phyloP scores from a whole-genome alignment of 2,329 filamentous ascomycete species.

The Colletotrichum theobromicola region DNA sequence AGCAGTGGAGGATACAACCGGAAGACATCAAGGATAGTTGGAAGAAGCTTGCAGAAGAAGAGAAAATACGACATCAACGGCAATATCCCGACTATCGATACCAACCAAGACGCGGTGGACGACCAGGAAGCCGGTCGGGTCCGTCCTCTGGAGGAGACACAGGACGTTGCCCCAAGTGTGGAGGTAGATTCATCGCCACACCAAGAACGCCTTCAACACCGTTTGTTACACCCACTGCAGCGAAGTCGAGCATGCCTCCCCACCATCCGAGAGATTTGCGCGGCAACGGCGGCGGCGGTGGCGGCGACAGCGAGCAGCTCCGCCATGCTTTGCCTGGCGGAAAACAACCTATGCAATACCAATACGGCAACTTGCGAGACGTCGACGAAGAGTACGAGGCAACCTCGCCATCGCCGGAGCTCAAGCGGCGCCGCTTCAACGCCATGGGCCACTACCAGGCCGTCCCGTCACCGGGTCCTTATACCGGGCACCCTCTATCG shows the following conservation, averaged over 20 bases:
- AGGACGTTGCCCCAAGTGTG: constrained; percentile 73
- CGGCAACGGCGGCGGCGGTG: background rate
- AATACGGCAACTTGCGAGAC: constrained; percentile 26
- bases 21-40: constrained; percentile 81
- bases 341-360: constrained; percentile 17
- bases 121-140: constrained; percentile 34
- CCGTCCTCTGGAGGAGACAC: constrained; percentile 51
- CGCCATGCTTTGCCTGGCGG: constrained; percentile 9
- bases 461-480: constrained; percentile 19
- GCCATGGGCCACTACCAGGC: constrained; percentile 39
- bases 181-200: constrained; percentile 69
- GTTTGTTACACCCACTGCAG: constrained; percentile 40
- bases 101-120: constrained; percentile 75
- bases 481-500: constrained; percentile 6
- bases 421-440: constrained; percentile 68
- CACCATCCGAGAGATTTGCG: constrained; percentile 8
- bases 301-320: constrained; percentile 11
- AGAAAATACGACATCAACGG: constrained; percentile 86
- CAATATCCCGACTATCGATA: constrained; percentile 96
- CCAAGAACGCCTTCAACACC: constrained; percentile 63
- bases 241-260: constrained; percentile 27
- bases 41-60: constrained; percentile 90
- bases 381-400: constrained; percentile 42
- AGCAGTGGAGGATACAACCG: constrained; percentile 84
- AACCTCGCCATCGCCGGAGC: constrained; percentile 55